These are phyloP conservation scores for Talaromyces borbonicus DNA, from an alignment of 495 filamentous ascomycete genomes.

Conservation along the genomic window DNA sequence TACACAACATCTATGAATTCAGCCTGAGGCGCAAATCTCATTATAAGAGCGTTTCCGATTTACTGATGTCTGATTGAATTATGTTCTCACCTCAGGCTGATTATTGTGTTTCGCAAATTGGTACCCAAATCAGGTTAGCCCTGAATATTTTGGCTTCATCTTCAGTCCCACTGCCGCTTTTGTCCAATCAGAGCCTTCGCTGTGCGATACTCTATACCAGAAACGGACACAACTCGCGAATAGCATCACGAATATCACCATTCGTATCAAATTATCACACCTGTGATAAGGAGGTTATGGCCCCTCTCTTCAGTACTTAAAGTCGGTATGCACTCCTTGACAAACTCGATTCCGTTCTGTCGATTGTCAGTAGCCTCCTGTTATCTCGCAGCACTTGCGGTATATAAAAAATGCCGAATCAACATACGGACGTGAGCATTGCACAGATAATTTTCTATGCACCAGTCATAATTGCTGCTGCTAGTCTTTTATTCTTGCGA, in stretches of 20 bases:
- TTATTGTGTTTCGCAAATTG: background rate
- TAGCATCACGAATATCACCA: no score
- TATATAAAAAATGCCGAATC: constrained; percentile 13
- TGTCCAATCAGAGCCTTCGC: background rate
- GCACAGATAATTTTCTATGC: constrained; percentile 19
- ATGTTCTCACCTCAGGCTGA: background rate
- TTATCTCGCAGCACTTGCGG: background rate
- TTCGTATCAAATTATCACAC: no score
- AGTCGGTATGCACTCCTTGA: no score
- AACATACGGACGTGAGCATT: constrained; percentile 16
- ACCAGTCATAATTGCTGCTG: constrained; percentile 11
- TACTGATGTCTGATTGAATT: background rate
- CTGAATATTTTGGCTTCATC: background rate
- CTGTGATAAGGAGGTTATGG: background rate
- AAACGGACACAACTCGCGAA: constrained; percentile 9
- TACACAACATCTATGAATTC: constrained; percentile 2
- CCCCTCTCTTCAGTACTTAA: background rate
- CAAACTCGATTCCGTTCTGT: no score
- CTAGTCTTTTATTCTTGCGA: constrained; percentile 11
- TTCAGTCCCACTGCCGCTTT: background rate
- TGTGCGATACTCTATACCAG: background rate
- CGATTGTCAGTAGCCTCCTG: background rate
- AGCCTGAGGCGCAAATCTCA: background rate
- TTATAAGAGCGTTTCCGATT: background rate
- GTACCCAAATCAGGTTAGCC: background rate